Conservation (phyloP, 1,284 basidiomycete genomes). For the Inonotus obliquus region DNA sequence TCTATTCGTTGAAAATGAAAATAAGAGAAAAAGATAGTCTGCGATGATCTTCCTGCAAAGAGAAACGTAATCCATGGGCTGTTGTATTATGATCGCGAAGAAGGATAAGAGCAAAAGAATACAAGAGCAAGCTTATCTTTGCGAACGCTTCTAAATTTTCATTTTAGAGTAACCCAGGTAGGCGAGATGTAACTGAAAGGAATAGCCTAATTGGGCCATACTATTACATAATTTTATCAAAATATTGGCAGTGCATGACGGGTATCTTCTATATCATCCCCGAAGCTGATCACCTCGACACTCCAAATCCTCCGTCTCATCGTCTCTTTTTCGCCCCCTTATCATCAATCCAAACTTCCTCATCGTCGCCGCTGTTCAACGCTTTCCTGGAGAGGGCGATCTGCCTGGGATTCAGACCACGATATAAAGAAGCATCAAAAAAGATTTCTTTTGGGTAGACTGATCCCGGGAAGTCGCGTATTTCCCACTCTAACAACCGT, state of each 20-base stretch:
- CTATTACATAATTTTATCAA: not conserved
- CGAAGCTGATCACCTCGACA: not conserved
- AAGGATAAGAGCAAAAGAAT: not conserved
- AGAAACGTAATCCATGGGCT: not conserved
- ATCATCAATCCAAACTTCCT: not conserved
- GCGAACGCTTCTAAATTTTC: not conserved
- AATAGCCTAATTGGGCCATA: not conserved
- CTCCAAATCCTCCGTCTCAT: too few relatives aligned
- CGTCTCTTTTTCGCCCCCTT: too few relatives aligned
- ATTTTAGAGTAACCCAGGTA: not conserved
- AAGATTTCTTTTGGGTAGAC: not conserved
- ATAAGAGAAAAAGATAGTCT: not conserved
- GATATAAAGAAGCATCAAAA: not conserved
- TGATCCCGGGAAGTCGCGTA: not conserved
- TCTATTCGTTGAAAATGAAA: too few relatives aligned
- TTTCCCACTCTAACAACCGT: not conserved
- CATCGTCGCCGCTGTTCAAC: not conserved
- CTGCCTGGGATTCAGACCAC: not conserved
- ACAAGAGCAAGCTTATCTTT: not conserved
- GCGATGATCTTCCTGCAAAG: not conserved
- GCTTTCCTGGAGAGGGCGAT: too few relatives aligned
- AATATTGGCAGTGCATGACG: not conserved
- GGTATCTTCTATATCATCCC: too few relatives aligned
- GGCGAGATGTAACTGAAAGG: constrained; percentile 1
- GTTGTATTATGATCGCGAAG: not conserved